Base-by-base conservation (phyloP, 1,284 basidiomycete species). In the Cutaneotrichosporon daszewskae region DNA sequence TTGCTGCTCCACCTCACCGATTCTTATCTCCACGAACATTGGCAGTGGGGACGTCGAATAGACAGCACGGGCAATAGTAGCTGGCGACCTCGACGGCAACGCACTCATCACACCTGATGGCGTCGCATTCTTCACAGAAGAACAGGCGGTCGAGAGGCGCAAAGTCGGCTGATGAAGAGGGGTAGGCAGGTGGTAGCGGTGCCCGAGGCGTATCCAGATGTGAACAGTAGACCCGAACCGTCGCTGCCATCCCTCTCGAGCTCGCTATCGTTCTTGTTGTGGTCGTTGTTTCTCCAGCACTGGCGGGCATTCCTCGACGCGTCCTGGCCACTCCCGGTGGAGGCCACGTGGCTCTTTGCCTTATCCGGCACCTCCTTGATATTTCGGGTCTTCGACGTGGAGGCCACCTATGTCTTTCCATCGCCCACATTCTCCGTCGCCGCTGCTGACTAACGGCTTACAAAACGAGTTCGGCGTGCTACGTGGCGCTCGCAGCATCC, bases 91-190 rank as follows among this genome's bases (percentile, higher is more conserved):
- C 95, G 40, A 88, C 75, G 5, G 83, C 80, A 8, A 95, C 87
- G 60, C 95, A 98, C 54, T 83, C 79, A 62, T 92, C 85, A 65
- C 95, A 99, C 43, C 91, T 76, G 32, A 98, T 80, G 2, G 85
- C 83, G 67, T 97, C 91, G 72, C 95, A 99, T 76, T 97, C 94
- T 69, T 96, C 92, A 71, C 95, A 99, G 69, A 97, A 98, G 73
- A 90, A 95, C 14, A 98, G 81, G 17, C 79, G 78, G 53, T 86
- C 79, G 9, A 98, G 78, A 2, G 84, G 79, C 58, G 92, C 86
- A 65, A 90, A 82, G 0, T 86, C 84, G 2, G 86, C 86, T 7
- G 79, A 72, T 0, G 84, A 75, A 50, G 83, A 81, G 0, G 86
- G 82, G 7, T 84, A 82, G 12, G 85, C 84, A 6, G 87, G 85